These are phyloP conservation scores for Pelagomonas calceolata DNA, from an alignment of 108 stramenopile species.

Conservation along the genomic window DNA sequence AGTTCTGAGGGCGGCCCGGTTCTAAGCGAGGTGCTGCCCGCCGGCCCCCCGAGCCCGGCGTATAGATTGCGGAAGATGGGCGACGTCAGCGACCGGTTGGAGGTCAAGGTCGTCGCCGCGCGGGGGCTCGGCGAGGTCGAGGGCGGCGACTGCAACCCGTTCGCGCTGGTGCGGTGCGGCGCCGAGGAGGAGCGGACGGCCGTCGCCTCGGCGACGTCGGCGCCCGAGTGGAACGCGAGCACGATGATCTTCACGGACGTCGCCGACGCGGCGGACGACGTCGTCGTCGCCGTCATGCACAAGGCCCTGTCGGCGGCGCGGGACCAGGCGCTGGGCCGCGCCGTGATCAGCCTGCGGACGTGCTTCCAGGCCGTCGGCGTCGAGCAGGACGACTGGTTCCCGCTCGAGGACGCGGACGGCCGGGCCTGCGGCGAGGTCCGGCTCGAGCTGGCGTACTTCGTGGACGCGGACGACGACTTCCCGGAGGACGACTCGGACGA, in stretches of 20 bases:
- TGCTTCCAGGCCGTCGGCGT: not conserved
- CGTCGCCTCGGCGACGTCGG: not conserved
- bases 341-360: not conserved
- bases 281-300: not conserved
- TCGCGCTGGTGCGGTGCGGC: not conserved
- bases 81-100: not conserved
- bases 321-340: not conserved
- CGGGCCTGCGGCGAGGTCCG: not conserved
- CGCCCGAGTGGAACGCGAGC: not conserved
- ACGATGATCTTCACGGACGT: not conserved
- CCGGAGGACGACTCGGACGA: not conserved
- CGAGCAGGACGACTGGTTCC: not conserved
- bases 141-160: not conserved
- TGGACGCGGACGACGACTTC: not conserved
- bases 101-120: not conserved
- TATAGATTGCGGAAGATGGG: not conserved
- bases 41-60: no score
- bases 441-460: not conserved
- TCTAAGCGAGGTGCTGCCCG: no score
- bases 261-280: not conserved
- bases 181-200: not conserved
- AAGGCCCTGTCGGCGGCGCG: not conserved
- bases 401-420: not conserved
- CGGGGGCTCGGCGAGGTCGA: not conserved
- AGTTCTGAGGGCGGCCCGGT: no score